phyloP scores from a whole-genome alignment of 495 filamentous ascomycete species.

The Penicillium canariense region DNA sequence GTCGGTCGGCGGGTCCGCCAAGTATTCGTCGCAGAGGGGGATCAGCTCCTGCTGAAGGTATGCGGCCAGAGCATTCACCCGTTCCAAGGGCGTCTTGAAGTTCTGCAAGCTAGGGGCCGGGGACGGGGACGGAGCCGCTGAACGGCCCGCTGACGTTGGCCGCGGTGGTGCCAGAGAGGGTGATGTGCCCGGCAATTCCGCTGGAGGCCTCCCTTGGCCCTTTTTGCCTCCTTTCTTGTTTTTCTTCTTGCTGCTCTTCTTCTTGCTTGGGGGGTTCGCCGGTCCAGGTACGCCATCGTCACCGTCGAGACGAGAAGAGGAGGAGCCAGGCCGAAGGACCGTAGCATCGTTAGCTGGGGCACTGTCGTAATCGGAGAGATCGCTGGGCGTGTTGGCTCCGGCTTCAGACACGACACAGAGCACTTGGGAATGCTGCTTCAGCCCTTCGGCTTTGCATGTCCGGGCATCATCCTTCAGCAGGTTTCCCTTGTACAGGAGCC shows the following conservation, averaged over 20 bases:
- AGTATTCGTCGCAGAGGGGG: conserved; percentile 65
- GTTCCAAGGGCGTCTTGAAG: conserved; percentile 55
- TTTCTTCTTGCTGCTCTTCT: conserved; percentile 41
- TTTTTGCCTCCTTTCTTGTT: conserved; percentile 33
- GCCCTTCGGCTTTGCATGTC: conserved; percentile 69
- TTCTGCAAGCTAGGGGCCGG: conserved; percentile 38
- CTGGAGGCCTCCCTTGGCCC: conserved; percentile 38
- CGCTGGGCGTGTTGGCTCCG: conserved; percentile 51
- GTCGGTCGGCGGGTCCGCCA: conserved; percentile 64
- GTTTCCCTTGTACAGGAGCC: conserved; percentile 80
- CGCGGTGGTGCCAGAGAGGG: conserved; percentile 19
- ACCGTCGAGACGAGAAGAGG: conserved; percentile 25
- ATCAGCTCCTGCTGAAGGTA: conserved; percentile 66
- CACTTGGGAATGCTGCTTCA: conserved; percentile 79
- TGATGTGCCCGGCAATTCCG: conserved; percentile 7
- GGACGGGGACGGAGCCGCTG: conserved; percentile 26
- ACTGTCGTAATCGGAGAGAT: conserved; percentile 45
- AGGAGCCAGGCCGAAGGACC: conserved; percentile 12
- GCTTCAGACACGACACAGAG: conserved; percentile 59
- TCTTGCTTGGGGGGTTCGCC: conserved; percentile 24
- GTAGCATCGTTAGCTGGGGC: conserved; percentile 9
- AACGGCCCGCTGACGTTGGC: conserved; percentile 22
- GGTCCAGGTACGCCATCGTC: conserved; percentile 28
- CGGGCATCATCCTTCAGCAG: conserved; percentile 63
- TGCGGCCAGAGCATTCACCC: conserved; percentile 65